Evolutionary conservation across 2,329 filamentous ascomycete genomes (phyloP), one percentile per base, ranked within the genome.

Genomic region (Fusarium drepaniforme): DNA sequence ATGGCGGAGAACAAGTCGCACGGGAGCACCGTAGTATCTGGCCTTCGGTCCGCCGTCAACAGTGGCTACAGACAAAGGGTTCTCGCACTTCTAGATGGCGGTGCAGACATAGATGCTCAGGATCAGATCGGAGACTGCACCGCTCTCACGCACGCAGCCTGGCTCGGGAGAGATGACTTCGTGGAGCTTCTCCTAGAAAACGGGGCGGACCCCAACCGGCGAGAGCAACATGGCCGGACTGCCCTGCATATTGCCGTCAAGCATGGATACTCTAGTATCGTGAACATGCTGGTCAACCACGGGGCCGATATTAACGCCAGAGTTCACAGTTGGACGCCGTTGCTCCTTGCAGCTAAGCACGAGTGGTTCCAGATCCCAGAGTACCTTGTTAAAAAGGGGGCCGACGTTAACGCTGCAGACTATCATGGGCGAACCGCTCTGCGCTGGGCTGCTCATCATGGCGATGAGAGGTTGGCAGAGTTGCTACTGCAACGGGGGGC

Each of bases 11-110:
- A 59, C 2, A 74, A 74, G 53, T 74, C 69, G n/a, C 28, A 30
- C 8, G 71, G 68, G 30, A 74, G 71, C 66, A 65, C 59, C 15
- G 66, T 70, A 21, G 68, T 74, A 21, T 44, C 38, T 23, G 71
- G 71, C 16, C 66, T 74, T 53, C 68, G 68, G 46, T 71, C 71
- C 18, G 66, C 66, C 16, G 63, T 74, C 12, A 72, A 74, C 49
- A 74, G 66, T 44, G 72, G 64, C 5, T 62, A 74, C 33, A 68
- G 28, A 40, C 33, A 70, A 28, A 58, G 65, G 38, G 35, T 68
- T 1, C 38, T 67, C 11, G 64, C 25, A 8, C 60, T 73, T 25
- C 51, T 73, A 6, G 67, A 57, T 3, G 60, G 16, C 40, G 67
- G 71, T 35, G 71, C 57, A 8, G 71, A 73, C n/a, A 68, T 73